A percentile compares a stretch with the other conserved stretches of the same genome.
Conservation (phyloP, 2,329 filamentous ascomycete species). For the Ophiosphaerella herpotricha region DNA sequence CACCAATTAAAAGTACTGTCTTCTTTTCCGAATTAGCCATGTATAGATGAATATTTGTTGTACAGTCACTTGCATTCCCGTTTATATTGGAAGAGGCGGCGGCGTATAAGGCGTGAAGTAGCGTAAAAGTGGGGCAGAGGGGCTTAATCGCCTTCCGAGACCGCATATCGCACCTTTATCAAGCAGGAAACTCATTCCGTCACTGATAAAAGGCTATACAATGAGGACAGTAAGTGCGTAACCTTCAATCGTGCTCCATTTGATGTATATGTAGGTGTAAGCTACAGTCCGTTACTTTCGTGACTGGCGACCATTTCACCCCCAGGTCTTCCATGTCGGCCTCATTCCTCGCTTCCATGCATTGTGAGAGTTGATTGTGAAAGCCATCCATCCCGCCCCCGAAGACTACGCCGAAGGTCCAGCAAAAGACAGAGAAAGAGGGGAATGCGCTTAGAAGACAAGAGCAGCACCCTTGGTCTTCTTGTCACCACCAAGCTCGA, state of each 20-base stretch:
- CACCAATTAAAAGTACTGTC: conserved; percentile 59
- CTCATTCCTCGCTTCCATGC: conserved; percentile 35
- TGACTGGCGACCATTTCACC: conserved; percentile 41
- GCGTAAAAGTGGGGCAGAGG: conserved; percentile 30
- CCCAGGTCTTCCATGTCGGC: conserved; percentile 34
- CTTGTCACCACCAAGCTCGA: conserved; percentile 99
- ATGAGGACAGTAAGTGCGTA: conserved; percentile 9
- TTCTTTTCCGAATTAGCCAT: conserved; percentile 37
- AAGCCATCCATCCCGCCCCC: conserved; percentile 43
- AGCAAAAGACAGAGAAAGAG: conserved; percentile 48
- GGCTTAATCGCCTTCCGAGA: conserved; percentile 4
- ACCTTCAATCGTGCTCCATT: conserved; percentile 47
- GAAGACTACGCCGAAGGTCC: conserved; percentile 47
- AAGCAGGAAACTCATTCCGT: not conserved
- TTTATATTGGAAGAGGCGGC: not conserved
- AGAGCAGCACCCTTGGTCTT: conserved; percentile 99
- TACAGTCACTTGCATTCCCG: not conserved
- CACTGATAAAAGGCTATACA: not conserved
- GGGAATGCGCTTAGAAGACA: conserved; percentile 83
- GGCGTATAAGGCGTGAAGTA: not conserved
- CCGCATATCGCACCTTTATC: not conserved
- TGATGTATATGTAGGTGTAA: conserved; percentile 48
- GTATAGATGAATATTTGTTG: not conserved
- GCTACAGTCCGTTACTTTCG: conserved; percentile 45
- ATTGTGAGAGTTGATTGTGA: conserved; percentile 40